Conservation (phyloP, 2,329 filamentous ascomycete species). For the Sporothrix humicola region DNA sequence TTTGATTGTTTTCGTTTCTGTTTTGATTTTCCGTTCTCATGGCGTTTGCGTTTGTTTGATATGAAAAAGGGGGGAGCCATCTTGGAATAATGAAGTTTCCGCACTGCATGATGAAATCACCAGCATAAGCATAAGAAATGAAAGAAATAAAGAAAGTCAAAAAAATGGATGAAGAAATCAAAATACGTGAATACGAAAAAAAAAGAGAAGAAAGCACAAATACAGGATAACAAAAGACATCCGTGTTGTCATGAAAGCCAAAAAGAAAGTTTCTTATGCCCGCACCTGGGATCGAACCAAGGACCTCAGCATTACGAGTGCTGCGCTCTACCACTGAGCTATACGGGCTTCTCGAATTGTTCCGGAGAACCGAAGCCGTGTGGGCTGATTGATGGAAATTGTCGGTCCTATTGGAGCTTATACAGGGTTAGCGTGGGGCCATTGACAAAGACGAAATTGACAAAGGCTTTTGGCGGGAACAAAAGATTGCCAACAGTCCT, state of each 20-base stretch:
- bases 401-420: background rate
- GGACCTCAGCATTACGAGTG: slow-evolving; percentile 38
- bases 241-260: background rate
- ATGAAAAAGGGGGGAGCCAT: background rate
- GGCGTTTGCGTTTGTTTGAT: slow-evolving; percentile 12
- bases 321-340: slow-evolving; percentile 38
- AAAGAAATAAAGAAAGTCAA: background rate
- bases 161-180: background rate
- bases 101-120: slow-evolving; percentile 4
- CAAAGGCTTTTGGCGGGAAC: no score
- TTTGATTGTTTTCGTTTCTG: background rate
- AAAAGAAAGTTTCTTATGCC: slow-evolving; percentile 29
- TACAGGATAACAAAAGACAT: no score
- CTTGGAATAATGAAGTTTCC: slow-evolving; percentile 18
- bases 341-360: slow-evolving; percentile 33
- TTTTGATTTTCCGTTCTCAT: background rate
- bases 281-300: slow-evolving; percentile 37
- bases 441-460: background rate
- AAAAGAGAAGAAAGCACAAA: background rate
- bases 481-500: no score
- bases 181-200: no score
- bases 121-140: slow-evolving; percentile 16
- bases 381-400: slow-evolving; percentile 6
- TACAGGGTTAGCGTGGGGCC: background rate
- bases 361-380: background rate